Evolutionary conservation across 495 filamentous ascomycete species (phyloP).

Genomic region (Lasiosphaeria miniovina): DNA sequence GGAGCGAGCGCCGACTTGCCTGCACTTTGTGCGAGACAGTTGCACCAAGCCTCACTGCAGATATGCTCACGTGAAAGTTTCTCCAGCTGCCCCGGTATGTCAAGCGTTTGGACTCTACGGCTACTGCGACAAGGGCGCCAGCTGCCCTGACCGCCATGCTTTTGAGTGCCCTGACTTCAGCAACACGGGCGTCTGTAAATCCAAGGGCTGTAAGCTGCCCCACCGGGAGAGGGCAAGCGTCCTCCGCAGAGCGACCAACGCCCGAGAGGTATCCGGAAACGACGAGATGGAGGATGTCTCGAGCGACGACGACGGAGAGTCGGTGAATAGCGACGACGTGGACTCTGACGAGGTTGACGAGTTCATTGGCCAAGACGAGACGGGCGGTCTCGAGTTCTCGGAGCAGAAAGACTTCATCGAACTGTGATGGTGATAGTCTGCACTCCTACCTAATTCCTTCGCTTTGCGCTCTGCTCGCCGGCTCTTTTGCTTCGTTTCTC

Average conservation of each 20-base stretch:
- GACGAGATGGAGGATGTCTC: slow-evolving; percentile 73
- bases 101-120: slow-evolving; percentile 80
- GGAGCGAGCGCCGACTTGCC: slow-evolving; percentile 80
- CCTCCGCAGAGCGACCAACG: slow-evolving; percentile 43
- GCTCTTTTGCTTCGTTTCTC: slow-evolving; percentile 8
- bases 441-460: not conserved
- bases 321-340: slow-evolving; percentile 78
- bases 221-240: slow-evolving; percentile 83
- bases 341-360: slow-evolving; percentile 86
- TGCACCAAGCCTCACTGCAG: slow-evolving; percentile 87
- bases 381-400: slow-evolving; percentile 37
- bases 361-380: slow-evolving; percentile 50
- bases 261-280: slow-evolving; percentile 27
- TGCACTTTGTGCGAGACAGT: slow-evolving; percentile 87
- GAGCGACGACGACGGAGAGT: slow-evolving; percentile 79
- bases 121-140: slow-evolving; percentile 81
- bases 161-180: slow-evolving; percentile 92
- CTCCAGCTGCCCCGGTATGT: slow-evolving; percentile 79
- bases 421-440: slow-evolving; percentile 30
- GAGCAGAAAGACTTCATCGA: slow-evolving; percentile 49
- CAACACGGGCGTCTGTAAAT: slow-evolving; percentile 81
- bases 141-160: slow-evolving; percentile 79
- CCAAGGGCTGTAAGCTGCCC: slow-evolving; percentile 76
- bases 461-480: slow-evolving; percentile 6
- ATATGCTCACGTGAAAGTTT: slow-evolving; percentile 83